Conservation (phyloP, 495 filamentous ascomycete genomes). For the Neurospora pannonica region DNA sequence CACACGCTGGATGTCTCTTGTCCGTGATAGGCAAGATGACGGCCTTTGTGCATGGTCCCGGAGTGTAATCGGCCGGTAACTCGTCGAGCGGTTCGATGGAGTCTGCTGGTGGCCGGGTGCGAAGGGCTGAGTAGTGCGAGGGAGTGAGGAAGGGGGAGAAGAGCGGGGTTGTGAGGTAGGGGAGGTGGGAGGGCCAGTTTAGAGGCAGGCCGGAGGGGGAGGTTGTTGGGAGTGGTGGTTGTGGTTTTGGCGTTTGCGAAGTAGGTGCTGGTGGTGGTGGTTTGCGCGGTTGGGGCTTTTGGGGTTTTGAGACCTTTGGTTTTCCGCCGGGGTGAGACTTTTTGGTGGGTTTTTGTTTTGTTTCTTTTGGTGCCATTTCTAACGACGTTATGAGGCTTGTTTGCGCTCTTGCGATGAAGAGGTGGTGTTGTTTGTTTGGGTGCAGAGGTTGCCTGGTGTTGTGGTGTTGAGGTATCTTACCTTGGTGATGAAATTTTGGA, state of each 20-base stretch:
- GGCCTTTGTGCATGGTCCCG: slow-evolving; percentile 35
- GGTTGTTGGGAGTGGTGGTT: background rate
- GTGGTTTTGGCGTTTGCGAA: background rate
- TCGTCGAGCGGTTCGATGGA: slow-evolving; percentile 14
- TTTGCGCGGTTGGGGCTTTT: background rate
- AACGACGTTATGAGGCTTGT: background rate
- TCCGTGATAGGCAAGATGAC: slow-evolving; percentile 45
- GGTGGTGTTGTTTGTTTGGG: background rate
- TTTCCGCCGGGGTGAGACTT: background rate
- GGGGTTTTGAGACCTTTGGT: background rate
- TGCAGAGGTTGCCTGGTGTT: background rate
- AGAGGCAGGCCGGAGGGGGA: slow-evolving; percentile 21
- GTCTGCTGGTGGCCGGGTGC: slow-evolving; percentile 18
- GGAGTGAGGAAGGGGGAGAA: slow-evolving; percentile 39
- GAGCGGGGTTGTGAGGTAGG: slow-evolving; percentile 42
- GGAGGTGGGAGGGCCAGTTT: slow-evolving; percentile 48
- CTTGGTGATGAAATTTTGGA: background rate
- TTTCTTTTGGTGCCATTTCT: background rate
- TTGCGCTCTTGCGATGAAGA: background rate
- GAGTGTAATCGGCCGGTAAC: slow-evolving; percentile 26
- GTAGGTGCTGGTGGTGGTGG: background rate
- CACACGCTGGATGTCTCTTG: slow-evolving; percentile 49
- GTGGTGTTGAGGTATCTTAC: background rate
- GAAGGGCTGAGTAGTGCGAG: slow-evolving; percentile 27
- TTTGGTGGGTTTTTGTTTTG: background rate